Evolutionary conservation across 1,284 basidiomycete genomes (phyloP).

Genomic region (Ustilago xerochloae): DNA sequence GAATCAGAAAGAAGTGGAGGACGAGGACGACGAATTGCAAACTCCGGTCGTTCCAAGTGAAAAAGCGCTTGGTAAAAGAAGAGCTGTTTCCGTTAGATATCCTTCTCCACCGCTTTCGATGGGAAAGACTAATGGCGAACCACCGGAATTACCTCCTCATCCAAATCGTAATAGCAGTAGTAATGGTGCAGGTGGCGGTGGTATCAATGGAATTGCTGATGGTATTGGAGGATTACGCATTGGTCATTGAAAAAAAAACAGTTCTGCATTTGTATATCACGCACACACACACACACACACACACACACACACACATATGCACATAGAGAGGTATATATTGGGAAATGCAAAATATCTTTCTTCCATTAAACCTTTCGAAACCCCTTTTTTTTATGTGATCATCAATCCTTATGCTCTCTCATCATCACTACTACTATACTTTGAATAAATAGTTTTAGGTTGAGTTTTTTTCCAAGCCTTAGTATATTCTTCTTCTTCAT

Average conservation of each 20-base stretch:
- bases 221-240: slow-evolving; percentile 10
- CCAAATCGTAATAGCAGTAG: neutral
- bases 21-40: slow-evolving; percentile 41
- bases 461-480: slow-evolving; percentile 74
- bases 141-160: slow-evolving; percentile 4
- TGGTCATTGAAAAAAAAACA: neutral
- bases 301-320: neutral
- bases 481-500: slow-evolving; percentile 74
- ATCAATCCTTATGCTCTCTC: slow-evolving; percentile 2
- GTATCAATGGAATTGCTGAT: neutral
- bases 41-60: slow-evolving; percentile 54
- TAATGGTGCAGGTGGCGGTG: neutral
- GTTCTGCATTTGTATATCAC: neutral
- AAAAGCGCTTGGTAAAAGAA: slow-evolving; percentile 60
- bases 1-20: neutral
- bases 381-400: no score
- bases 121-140: neutral
- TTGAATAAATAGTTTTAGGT: slow-evolving; percentile 53
- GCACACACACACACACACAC: neutral
- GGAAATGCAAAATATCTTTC: no score
- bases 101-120: slow-evolving; percentile 14
- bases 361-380: no score
- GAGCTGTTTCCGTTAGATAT: slow-evolving; percentile 38
- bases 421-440: slow-evolving; percentile 33
- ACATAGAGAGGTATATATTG: no score